These are phyloP conservation scores for Mrakia frigida DNA, from an alignment of 768 basidiomycete species.

Conservation along the genomic window DNA sequence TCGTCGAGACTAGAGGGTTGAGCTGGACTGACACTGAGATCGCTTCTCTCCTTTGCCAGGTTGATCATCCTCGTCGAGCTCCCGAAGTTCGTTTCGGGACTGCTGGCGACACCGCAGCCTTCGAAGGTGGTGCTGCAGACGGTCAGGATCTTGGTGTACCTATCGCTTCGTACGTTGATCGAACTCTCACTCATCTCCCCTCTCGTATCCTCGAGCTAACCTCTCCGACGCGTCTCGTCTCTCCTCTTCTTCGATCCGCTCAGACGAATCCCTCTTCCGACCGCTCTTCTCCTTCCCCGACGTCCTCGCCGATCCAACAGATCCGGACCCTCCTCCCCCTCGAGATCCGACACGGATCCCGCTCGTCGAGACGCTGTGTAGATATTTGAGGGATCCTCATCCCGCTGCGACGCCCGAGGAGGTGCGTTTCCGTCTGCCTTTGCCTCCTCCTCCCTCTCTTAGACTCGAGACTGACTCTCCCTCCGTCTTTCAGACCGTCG, in stretches of 20 bases:
- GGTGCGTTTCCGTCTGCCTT: background rate
- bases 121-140: conserved; percentile 16
- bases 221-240: too few relatives aligned
- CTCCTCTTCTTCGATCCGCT: too few relatives aligned
- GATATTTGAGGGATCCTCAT: conserved; percentile 22
- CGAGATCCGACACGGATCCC: conserved; percentile 24
- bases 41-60: background rate
- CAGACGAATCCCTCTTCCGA: conserved; percentile 26
- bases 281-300: conserved; percentile 28
- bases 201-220: background rate
- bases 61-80: background rate
- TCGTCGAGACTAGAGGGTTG: background rate
- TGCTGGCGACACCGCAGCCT: conserved; percentile 2
- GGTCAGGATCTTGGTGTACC: conserved; percentile 19
- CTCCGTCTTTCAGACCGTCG: conserved; percentile 4
- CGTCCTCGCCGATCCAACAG: background rate
- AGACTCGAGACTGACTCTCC: background rate
- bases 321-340: background rate
- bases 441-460: too few relatives aligned
- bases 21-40: background rate
- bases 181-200: too few relatives aligned
- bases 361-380: conserved; percentile 24
- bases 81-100: background rate
- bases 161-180: conserved; percentile 19
- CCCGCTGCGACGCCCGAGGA: background rate